Base-by-base conservation (phyloP, 2,329 filamentous ascomycete genomes). In the Blastomyces gilchristii region DNA sequence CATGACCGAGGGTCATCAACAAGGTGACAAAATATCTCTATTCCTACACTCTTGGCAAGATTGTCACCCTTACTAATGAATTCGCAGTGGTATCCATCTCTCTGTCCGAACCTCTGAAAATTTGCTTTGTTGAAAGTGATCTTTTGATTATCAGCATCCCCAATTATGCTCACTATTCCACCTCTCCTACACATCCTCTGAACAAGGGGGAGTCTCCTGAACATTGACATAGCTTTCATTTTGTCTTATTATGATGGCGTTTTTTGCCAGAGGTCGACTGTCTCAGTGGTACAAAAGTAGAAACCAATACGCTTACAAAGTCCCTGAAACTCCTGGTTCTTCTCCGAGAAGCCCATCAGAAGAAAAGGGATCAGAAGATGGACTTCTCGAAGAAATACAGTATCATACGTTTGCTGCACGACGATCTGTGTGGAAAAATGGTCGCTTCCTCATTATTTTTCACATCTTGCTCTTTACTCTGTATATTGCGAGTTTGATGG, bases 331-430 rank as follows among this genome's bases (percentile, higher is more conserved):
- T 47, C 56, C 56, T 7, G 14, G 41, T 6, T 45, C 16, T 58
- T 34, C 56, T 47, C 56, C n/a, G 28, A 28, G 56, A 4, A 9
- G 25, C 18, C 31, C 34, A 28, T 58, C 22, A n/a, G 12, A 41
- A 58, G 56, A 58, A 31, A 58, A 58, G 6, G 22, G 56, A 18
- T 45, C 56, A 31, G 56, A 58, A 1, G 56, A 58, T 47, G 56
- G 39, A 5, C 56, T 45, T 18, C 56, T 58, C 14, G 56, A 58
- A 43, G 56, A 58, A 28, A 45, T 58, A 7, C 56, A 31, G 12
- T 43, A 58, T 39, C 56, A 58, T 31, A 14, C 37, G 22, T 31
- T 58, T 58, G 22, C 39, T 14, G 28, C 12, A 8, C 56, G 41
- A 28, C 18, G 12, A n/a, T 12, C 56, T 14, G 31, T 43, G 14